Evolutionary conservation across 257 asterid genomes (phyloP).

Genomic region (Jacaranda copaia): DNA sequence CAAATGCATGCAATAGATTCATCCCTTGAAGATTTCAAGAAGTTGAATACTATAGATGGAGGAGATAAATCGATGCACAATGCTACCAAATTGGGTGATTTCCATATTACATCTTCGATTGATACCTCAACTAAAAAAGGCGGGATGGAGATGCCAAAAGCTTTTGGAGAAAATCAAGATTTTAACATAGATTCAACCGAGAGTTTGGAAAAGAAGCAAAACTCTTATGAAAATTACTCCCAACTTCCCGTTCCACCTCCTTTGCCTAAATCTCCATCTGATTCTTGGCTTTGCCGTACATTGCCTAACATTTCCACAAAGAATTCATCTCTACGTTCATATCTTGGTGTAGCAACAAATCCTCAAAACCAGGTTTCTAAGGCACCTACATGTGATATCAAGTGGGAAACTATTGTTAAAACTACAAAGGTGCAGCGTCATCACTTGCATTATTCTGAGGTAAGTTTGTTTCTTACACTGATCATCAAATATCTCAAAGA

Average conservation of each 20-base stretch:
- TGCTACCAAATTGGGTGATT: conserved; percentile 39
- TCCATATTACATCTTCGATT: conserved; percentile 11
- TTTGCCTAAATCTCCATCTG: conserved; percentile 86
- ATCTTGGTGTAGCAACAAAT: conserved; percentile 26
- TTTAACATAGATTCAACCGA: conserved; percentile 3
- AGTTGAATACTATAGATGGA: conserved; percentile 34
- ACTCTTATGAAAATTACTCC: conserved; percentile 25
- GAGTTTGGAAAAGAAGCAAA: conserved; percentile 36
- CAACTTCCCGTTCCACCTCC: conserved; percentile 71
- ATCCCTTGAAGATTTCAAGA: conserved; percentile 40
- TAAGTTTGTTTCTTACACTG: conserved; percentile 28
- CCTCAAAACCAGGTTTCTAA: conserved; percentile 41
- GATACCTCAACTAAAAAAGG: conserved; percentile 27
- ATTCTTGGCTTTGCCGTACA: conserved; percentile 95
- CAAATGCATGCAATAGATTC: conserved; percentile 40
- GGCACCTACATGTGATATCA: conserved; percentile 50
- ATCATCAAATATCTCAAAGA: background rate
- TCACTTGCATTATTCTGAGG: conserved; percentile 62
- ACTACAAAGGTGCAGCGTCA: conserved; percentile 55
- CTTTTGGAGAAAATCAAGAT: conserved; percentile 42
- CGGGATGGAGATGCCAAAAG: conserved; percentile 26
- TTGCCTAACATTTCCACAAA: conserved; percentile 71
- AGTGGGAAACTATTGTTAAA: conserved; percentile 74
- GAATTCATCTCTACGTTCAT: conserved; percentile 43
- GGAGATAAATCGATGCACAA: conserved; percentile 30